phyloP scores from a whole-genome alignment of 805 yeast species.

The Phaffomyces thermotolerans region DNA sequence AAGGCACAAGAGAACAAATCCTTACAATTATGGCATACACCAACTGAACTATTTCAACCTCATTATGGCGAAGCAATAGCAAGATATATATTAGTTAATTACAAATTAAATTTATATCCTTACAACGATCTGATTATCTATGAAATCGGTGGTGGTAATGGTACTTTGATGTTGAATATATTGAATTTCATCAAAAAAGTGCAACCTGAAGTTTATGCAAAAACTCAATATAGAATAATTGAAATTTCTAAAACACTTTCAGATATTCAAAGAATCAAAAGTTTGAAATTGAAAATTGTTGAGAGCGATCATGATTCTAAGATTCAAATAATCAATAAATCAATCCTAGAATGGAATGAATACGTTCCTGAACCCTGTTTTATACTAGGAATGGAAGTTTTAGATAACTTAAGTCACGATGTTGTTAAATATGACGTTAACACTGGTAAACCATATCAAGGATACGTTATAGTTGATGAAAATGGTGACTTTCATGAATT shows the following conservation, averaged over 20 bases:
- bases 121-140: conserved; percentile 67
- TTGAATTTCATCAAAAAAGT: conserved; percentile 52
- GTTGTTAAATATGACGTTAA: conserved; percentile 64
- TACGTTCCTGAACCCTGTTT: conserved; percentile 59
- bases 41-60: conserved; percentile 80
- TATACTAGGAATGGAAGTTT: conserved; percentile 73
- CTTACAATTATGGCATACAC: conserved; percentile 82
- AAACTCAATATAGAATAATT: conserved; percentile 44
- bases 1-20: conserved; percentile 25
- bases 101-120: conserved; percentile 60
- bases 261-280: conserved; percentile 22
- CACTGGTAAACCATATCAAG: conserved; percentile 66
- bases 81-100: conserved; percentile 64
- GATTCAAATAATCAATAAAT: conserved; percentile 61
- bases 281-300: conserved; percentile 7
- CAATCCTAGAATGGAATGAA: conserved; percentile 68
- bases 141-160: conserved; percentile 90
- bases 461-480: conserved; percentile 65
- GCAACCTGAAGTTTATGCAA: conserved; percentile 67
- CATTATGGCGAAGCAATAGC: conserved; percentile 84
- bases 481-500: conserved; percentile 72
- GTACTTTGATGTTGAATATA: conserved; percentile 73
- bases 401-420: conserved; percentile 82
- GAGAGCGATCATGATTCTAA: conserved; percentile 43
- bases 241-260: conserved; percentile 19